These are phyloP conservation scores for Boletus subparvulus DNA, from an alignment of 768 basidiomycete genomes.

Conservation along the genomic window DNA sequence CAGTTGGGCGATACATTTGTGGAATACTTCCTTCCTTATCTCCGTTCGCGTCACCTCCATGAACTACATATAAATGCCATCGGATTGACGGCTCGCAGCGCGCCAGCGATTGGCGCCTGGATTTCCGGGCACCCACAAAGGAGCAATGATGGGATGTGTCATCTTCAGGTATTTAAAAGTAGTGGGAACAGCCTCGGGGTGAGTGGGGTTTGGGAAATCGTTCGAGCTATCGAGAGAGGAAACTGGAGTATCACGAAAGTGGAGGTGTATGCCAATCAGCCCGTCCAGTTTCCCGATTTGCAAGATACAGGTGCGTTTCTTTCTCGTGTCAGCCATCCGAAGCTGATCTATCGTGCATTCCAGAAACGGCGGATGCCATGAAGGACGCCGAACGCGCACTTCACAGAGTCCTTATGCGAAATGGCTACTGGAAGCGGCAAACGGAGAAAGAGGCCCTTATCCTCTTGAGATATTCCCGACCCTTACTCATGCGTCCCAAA, in stretches of 20 bases:
- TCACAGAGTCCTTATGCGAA: slow-evolving; percentile 43
- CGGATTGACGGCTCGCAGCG: slow-evolving; percentile 45
- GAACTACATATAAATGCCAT: slow-evolving; percentile 55
- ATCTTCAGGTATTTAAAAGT: slow-evolving; percentile 48
- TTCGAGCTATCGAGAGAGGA: slow-evolving; percentile 44
- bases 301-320: slow-evolving; percentile 8
- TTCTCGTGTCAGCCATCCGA: slow-evolving; percentile 14
- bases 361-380: slow-evolving; percentile 31
- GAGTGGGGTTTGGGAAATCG: slow-evolving; percentile 45
- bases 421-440: slow-evolving; percentile 44
- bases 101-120: slow-evolving; percentile 46
- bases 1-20: slow-evolving; percentile 50
- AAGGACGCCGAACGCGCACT: slow-evolving; percentile 38
- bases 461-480: slow-evolving; percentile 50
- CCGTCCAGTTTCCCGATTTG: slow-evolving; percentile 11
- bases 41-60: slow-evolving; percentile 46
- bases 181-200: slow-evolving; percentile 59
- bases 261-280: slow-evolving; percentile 50
- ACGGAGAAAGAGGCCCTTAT: slow-evolving; percentile 49
- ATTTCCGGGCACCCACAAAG: slow-evolving; percentile 39
- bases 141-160: slow-evolving; percentile 31
- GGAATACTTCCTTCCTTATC: slow-evolving; percentile 46
- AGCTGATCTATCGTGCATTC: slow-evolving; percentile 2
- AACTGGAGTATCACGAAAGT: slow-evolving; percentile 53
- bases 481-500: slow-evolving; percentile 40